phyloP scores from a whole-genome alignment of 306 rosid genomes.

The Vigna trinervia region DNA sequence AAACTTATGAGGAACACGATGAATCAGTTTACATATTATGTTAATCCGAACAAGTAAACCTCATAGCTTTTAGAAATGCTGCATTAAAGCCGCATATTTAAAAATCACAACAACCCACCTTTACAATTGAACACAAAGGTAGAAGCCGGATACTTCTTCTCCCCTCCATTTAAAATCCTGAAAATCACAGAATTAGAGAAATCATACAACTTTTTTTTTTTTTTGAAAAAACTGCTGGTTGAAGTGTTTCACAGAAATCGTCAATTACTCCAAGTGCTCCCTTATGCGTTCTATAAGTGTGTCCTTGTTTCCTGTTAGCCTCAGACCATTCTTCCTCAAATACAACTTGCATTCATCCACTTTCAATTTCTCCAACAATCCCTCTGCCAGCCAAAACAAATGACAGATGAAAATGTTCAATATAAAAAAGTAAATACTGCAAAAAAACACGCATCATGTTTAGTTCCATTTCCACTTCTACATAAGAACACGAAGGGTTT shows the following conservation, averaged over 20 bases:
- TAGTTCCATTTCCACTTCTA: not conserved
- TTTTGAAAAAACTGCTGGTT: not conserved
- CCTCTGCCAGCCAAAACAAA: slow-evolving; percentile 54
- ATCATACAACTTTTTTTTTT: not conserved
- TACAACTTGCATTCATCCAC: slow-evolving; percentile 81
- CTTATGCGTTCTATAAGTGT: slow-evolving; percentile 72
- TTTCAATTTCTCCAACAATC: slow-evolving; percentile 67
- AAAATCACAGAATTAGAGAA: slow-evolving; percentile 44
- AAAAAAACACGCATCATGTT: not conserved
- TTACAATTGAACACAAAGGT: slow-evolving; percentile 80
- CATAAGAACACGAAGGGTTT: not conserved
- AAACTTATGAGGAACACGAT: slow-evolving; percentile 15
- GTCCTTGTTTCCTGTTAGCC: slow-evolving; percentile 80
- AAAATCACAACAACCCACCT: slow-evolving; percentile 51
- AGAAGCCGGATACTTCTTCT: slow-evolving; percentile 68
- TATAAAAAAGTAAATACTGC: slow-evolving; percentile 2
- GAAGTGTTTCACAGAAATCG: not conserved
- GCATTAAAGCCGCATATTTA: not conserved
- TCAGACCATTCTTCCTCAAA: slow-evolving; percentile 76
- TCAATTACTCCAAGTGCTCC: slow-evolving; percentile 75
- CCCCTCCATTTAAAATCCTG: slow-evolving; percentile 86
- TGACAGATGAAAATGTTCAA: not conserved
- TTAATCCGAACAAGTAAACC: not conserved
- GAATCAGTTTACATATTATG: slow-evolving; percentile 16
- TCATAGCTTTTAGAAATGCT: slow-evolving; percentile 7